Percentiles rank a stretch among this genome's conserved stretches.
Evolutionary conservation across 352 stramenopile species (phyloP).

Genomic region (Phytopythium litorale): DNA sequence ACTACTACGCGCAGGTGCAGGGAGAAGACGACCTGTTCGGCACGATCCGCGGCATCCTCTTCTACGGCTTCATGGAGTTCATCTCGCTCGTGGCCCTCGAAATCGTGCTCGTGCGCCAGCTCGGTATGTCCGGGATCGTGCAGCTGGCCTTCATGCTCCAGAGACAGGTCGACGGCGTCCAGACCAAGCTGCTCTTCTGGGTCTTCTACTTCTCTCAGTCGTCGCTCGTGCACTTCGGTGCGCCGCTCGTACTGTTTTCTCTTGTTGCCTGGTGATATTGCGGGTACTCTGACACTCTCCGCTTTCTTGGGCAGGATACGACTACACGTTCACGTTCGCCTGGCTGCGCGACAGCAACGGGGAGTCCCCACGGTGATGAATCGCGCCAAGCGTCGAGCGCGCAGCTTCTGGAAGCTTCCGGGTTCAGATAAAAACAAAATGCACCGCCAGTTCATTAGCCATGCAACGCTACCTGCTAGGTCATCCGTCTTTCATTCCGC

Average conservation of each 20-base stretch:
- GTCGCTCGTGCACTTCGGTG: conserved; percentile 24
- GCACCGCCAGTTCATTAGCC: background rate
- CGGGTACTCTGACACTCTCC: background rate
- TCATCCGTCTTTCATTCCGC: background rate
- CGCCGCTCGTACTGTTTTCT: background rate
- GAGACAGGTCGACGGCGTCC: conserved; percentile 23
- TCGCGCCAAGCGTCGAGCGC: background rate
- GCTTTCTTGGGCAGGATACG: conserved; percentile 10
- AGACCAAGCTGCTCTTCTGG: conserved; percentile 38
- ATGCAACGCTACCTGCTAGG: background rate
- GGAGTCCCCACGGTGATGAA: background rate
- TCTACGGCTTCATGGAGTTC: conserved; percentile 34
- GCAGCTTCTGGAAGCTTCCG: background rate
- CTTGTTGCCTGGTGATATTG: background rate
- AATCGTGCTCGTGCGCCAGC: conserved; percentile 16
- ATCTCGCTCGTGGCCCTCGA: conserved; percentile 26
- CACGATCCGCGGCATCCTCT: conserved; percentile 26
- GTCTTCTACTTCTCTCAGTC: conserved; percentile 33
- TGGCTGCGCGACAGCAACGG: conserved; percentile 15
- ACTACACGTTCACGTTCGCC: conserved; percentile 33
- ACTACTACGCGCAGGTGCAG: conserved; percentile 25
- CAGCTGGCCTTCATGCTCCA: conserved; percentile 39
- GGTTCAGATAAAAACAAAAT: background rate
- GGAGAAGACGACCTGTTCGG: conserved; percentile 16
- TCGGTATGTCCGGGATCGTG: conserved; percentile 20